phyloP scores from a whole-genome alignment of 192 early-diverging fungal species.

The Phlyctochytrium arcticum region DNA sequence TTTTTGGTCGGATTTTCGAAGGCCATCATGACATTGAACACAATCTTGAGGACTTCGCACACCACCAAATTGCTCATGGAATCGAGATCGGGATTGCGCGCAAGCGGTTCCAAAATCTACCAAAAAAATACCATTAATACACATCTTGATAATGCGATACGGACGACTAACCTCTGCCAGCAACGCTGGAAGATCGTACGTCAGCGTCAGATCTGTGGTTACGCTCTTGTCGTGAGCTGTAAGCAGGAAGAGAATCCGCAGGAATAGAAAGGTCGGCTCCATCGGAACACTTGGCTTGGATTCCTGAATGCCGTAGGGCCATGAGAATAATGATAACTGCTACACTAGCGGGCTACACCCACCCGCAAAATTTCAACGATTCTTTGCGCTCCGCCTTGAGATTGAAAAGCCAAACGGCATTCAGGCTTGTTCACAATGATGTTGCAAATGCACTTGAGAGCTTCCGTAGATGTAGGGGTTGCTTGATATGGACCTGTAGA shows the following conservation, averaged over 20 bases:
- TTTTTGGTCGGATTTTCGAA: background rate
- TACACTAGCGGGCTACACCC: background rate
- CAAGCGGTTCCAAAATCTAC: background rate
- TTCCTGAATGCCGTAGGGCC: background rate
- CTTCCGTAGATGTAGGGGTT: constrained; percentile 23
- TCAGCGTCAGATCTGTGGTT: background rate
- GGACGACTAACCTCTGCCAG: background rate
- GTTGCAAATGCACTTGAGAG: constrained; percentile 70
- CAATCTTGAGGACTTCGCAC: constrained; percentile 39
- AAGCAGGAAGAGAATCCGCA: constrained; percentile 65
- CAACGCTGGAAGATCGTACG: background rate
- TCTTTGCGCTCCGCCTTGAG: constrained; percentile 35
- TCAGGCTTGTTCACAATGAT: constrained; percentile 51
- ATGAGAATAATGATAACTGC: background rate
- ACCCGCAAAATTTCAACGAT: constrained; percentile 46
- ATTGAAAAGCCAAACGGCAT: constrained; percentile 42
- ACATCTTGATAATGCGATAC: background rate
- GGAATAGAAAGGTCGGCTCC: constrained; percentile 57
- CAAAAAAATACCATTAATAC: background rate
- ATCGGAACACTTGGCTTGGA: constrained; percentile 27
- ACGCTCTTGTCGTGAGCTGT: constrained; percentile 32
- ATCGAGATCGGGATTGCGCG: constrained; percentile 24
- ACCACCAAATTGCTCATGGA: background rate
- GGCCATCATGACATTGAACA: constrained; percentile 40
- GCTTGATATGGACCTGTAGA: background rate